Evolutionary conservation across 2,329 filamentous ascomycete genomes (phyloP), one percentile per base, ranked within the genome.

Genomic region (Cladosporium austrohemisphaericum): DNA sequence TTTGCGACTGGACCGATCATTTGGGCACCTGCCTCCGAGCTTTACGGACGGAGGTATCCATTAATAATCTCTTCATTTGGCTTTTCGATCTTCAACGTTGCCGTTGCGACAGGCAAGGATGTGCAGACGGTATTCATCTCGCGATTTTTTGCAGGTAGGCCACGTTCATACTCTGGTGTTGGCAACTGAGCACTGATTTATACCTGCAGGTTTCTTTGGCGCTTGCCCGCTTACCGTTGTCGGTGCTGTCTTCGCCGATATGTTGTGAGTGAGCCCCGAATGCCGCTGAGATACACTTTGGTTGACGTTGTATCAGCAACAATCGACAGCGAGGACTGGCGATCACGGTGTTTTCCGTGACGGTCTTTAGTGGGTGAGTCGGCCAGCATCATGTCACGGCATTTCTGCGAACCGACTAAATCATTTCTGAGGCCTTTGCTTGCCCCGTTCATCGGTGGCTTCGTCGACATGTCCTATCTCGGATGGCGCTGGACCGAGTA

Each of bases 401-500:
- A 18, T 35, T 2, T 8, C 3, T 3, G 18, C 11, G 7, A 7
- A 11, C 36, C 26, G n/a, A 40, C n/a, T n/a, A n/a, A n/a, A n/a
- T n/a, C n/a, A 40, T 4, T 5, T 25, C 18, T 18, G 13, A 48
- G 72, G 2, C 69, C 72, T 1, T 62, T 69, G 2, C 51, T 76
- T 4, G 72, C 66, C 0, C 72, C 73, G 3, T 60, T 72, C 26
- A 66, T 74, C n/a, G 71, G 71, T 10, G 65, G 61, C 18, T 63
- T 65, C 52, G 62, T 69, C 5, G 65, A 70, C 4, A 59, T 73
- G 16, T 62, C 63, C 4, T 60, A 66, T 49, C 59, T 75, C 5
- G 67, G 69, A 19, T 75, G 72, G 72, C 62, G 72, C 26, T 74
- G 71, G 71, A 70, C 67, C 0, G 67, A 67, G 41, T 75, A 74